Evolutionary conservation across 257 asterid genomes (phyloP).

Genomic region (Fraxinus cuspidata): DNA sequence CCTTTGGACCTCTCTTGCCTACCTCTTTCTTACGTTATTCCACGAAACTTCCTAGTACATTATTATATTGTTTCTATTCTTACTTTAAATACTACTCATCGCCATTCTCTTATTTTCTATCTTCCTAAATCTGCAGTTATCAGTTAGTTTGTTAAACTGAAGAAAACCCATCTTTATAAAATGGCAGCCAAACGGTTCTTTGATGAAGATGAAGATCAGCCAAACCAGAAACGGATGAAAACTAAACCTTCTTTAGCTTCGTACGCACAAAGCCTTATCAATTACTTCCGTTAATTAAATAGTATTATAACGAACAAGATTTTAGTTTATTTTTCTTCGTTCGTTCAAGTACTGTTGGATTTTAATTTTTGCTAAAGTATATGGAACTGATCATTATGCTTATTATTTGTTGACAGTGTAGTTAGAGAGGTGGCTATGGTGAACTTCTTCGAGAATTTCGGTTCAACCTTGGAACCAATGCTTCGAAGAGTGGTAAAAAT

Average conservation of each 20-base stretch:
- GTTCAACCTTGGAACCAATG: conserved; percentile 68
- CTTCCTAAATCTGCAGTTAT: not conserved
- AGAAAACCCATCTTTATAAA: not conserved
- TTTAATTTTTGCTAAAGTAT: no score
- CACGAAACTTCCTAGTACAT: conserved; percentile 44
- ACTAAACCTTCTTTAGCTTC: conserved; percentile 56
- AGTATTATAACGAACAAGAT: not conserved
- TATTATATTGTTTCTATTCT: not conserved
- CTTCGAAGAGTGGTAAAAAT: conserved; percentile 65
- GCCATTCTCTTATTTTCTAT: not conserved
- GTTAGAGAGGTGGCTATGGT: conserved; percentile 52
- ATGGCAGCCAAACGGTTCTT: conserved; percentile 66
- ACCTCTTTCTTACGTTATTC: conserved; percentile 46
- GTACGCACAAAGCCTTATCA: conserved; percentile 32
- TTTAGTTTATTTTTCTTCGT: no score
- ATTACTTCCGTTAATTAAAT: no score
- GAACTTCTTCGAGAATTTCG: conserved; percentile 57
- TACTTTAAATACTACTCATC: conserved; percentile 6
- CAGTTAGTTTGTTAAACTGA: not conserved
- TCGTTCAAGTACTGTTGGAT: no score
- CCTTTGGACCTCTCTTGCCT: conserved; percentile 21
- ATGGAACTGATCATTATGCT: not conserved
- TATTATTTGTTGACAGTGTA: conserved; percentile 40
- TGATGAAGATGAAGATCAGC: conserved; percentile 38
- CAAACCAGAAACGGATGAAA: conserved; percentile 47